phyloP scores from a whole-genome alignment of 2,329 filamentous ascomycete genomes.

The Septoria linicola region DNA sequence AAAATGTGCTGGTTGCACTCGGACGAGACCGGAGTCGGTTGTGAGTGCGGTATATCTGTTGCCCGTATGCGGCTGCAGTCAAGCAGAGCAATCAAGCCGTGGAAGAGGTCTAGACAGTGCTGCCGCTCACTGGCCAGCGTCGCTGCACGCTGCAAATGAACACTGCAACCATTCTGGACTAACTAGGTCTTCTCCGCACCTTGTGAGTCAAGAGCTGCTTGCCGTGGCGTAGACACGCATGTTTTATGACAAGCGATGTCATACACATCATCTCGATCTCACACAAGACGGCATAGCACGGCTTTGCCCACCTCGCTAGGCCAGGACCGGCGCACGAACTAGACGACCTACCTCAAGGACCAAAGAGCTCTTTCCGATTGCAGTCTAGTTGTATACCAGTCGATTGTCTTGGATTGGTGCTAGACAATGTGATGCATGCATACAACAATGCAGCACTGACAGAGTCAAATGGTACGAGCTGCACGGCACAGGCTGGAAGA shows the following conservation, averaged over 20 bases:
- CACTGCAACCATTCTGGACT: too few relatives aligned
- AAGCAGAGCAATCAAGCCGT: not conserved
- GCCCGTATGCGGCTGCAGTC: not conserved
- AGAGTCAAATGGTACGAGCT: too few relatives aligned
- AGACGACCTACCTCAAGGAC: too few relatives aligned
- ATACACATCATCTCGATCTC: not conserved
- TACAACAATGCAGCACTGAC: too few relatives aligned
- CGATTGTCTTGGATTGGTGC: too few relatives aligned
- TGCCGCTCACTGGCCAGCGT: not conserved
- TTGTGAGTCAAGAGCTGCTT: not conserved
- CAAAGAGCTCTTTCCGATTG: too few relatives aligned
- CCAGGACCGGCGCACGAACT: too few relatives aligned
- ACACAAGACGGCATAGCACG: not conserved
- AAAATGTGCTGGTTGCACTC: not conserved
- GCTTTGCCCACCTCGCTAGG: not conserved
- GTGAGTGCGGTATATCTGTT: not conserved
- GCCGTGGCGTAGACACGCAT: too few relatives aligned
- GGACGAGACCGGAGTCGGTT: not conserved
- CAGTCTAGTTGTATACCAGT: too few relatives aligned
- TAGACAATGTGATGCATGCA: too few relatives aligned
- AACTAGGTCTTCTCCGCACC: not conserved
- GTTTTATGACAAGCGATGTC: too few relatives aligned
- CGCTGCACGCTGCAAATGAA: not conserved
- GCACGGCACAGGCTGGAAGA: too few relatives aligned
- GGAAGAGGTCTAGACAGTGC: not conserved